Evolutionary conservation across 805 yeast species (phyloP), one percentile per base, ranked within the genome.

Genomic region (Nakazawaea ishiwadae): DNA sequence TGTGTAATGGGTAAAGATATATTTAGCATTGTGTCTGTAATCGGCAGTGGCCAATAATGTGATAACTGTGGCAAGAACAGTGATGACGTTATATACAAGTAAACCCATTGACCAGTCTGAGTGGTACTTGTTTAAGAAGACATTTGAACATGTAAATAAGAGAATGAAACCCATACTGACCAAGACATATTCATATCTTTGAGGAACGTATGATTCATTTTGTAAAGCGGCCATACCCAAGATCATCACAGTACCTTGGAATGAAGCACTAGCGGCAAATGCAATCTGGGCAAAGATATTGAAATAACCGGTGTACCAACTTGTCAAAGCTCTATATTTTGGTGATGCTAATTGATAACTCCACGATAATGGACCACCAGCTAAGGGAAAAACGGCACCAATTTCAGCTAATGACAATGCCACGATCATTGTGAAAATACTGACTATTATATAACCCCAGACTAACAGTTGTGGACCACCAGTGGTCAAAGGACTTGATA

Each of bases 301-400:
- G 45, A 54, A 53, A 42, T 53, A 54, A 14, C 67, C 67, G 6
- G 58, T 56, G 29, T 48, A 48, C 51, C 55, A 63, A 46, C 63
- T 56, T 9, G 55, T 37, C n/a, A 51, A 28, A 31, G 55, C 51
- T 45, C 56, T 59, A 11, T 36, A 42, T 15, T 41, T 44, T 12
- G 46, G 39, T 4, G 58, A 53, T n/a, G 63, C 59, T 11, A 60
- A 47, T 30, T 50, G 51, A 44, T 55, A 58, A 10, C 64, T 57
- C 66, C 68, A 63, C 17, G 60, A 60, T 8, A 60, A 48, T 35
- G 59, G 63, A 14, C 63, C 66, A 31, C 63, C 61, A 14, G 63
- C 51, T 31, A 58, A 56, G 1, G 68, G 63, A 26, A 52, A 61
- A 2, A 59, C 60, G 31, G 63, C 62, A 4, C 61, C 60, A 16